Evolutionary conservation across 331 rosid genomes (phyloP).

Genomic region (Prunus yedoensis): DNA sequence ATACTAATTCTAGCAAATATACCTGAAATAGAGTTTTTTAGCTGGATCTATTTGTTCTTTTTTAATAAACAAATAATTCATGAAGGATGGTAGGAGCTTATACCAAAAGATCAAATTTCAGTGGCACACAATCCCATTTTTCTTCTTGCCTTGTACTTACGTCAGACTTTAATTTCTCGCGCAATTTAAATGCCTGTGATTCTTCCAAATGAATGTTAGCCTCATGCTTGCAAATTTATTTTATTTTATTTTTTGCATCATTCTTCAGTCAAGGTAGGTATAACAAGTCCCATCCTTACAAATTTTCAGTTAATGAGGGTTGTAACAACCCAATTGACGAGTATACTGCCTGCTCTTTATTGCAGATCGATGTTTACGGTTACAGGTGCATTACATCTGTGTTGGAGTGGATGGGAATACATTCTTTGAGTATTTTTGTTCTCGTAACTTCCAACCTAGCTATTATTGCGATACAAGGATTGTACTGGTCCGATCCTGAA

Average conservation of each 20-base stretch:
- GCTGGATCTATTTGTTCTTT: neutral
- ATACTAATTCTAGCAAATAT: neutral
- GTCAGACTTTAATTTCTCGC: neutral
- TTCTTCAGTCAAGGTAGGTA: neutral
- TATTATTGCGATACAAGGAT: conserved; percentile 68
- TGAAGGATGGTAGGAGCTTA: neutral
- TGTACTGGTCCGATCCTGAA: conserved; percentile 59
- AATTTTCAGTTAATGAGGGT: neutral
- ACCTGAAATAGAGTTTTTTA: neutral
- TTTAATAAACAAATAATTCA: neutral
- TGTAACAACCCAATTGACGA: neutral
- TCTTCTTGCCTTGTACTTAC: neutral
- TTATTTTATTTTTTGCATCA: neutral
- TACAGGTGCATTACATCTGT: conserved; percentile 51
- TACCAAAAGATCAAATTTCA: neutral
- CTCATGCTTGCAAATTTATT: neutral
- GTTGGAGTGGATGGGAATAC: conserved; percentile 92
- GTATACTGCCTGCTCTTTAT: conserved; percentile 16
- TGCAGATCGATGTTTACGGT: conserved; percentile 79
- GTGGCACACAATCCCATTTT: neutral
- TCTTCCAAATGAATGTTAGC: neutral
- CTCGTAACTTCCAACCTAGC: conserved; percentile 69
- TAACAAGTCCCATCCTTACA: neutral
- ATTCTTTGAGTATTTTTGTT: conserved; percentile 69
- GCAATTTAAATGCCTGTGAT: neutral